Evolutionary conservation across 2,329 filamentous ascomycete genomes (phyloP).

Genomic region (Aspergillus jensenii): DNA sequence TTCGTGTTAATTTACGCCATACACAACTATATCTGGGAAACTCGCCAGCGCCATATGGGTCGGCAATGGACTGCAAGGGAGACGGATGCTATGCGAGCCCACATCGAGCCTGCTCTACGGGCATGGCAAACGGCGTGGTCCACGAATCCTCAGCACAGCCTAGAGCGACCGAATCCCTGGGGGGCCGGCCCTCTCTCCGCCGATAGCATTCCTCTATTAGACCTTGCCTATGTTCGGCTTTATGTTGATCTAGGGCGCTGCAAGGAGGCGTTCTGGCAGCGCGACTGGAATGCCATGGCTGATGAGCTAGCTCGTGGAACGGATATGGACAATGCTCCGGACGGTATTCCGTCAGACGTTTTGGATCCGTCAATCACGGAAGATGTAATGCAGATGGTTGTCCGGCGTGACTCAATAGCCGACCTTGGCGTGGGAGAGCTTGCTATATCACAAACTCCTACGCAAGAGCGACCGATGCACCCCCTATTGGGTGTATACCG

Average conservation of each 20-base stretch:
- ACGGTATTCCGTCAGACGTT: constrained; percentile 39
- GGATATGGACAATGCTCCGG: constrained; percentile 72
- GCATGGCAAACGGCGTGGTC: constrained; percentile 95
- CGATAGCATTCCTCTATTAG: constrained; percentile 85
- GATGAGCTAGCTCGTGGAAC: constrained; percentile 78
- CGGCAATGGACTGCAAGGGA: constrained; percentile 88
- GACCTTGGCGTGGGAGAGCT: constrained; percentile 39
- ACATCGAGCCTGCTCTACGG: constrained; percentile 89
- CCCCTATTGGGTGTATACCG: constrained; percentile 33
- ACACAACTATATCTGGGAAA: constrained; percentile 99
- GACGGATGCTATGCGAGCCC: constrained; percentile 91
- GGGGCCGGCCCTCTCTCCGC: constrained; percentile 80
- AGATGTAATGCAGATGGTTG: constrained; percentile 15
- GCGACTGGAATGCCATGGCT: constrained; percentile 89
- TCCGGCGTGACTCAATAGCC: constrained; percentile 35
- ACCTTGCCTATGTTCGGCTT: constrained; percentile 86
- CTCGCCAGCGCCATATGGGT: constrained; percentile 82
- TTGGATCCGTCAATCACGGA: constrained; percentile 30
- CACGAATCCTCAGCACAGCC: constrained; percentile 77
- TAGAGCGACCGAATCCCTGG: constrained; percentile 82
- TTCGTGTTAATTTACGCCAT: constrained; percentile 89
- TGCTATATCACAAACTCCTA: constrained; percentile 36
- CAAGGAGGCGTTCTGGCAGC: constrained; percentile 91
- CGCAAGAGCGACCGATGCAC: constrained; percentile 34
- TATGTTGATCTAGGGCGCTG: constrained; percentile 91